phyloP scores from a whole-genome alignment of 768 basidiomycete genomes.

The Kockovaella imperatae region DNA sequence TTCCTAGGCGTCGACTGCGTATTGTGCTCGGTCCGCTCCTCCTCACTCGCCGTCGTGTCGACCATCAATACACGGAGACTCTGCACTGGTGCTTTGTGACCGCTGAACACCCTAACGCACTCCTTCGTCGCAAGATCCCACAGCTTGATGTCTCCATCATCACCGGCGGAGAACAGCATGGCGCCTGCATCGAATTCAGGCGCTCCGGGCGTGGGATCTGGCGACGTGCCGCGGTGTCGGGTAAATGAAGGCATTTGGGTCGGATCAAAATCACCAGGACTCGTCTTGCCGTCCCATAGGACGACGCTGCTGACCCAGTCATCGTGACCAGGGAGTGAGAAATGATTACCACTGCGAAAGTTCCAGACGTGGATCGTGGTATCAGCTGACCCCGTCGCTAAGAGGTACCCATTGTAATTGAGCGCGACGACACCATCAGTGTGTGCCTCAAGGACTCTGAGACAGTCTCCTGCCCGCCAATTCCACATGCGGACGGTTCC shows the following conservation, averaged over 20 bases:
- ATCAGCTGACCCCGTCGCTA: constrained; percentile 89
- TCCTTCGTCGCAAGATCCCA: constrained; percentile 81
- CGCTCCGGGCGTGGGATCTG: constrained; percentile 10
- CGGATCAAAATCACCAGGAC: constrained; percentile 43
- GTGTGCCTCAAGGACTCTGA: constrained; percentile 76
- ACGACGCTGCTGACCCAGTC: constrained; percentile 97
- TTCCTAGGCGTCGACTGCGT: constrained; percentile 1
- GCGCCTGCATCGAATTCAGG: constrained; percentile 56
- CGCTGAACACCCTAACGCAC: constrained; percentile 74
- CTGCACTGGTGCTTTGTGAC: constrained; percentile 93
- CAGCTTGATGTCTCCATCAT: constrained; percentile 84
- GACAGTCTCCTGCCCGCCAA: constrained; percentile 38
- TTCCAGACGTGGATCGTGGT: constrained; percentile 70
- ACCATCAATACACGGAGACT: constrained; percentile 70
- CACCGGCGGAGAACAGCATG: constrained; percentile 94
- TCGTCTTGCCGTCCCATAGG: constrained; percentile 65
- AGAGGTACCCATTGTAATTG: constrained; percentile 80
- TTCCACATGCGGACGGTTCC: constrained; percentile 75
- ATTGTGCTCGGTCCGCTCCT: constrained; percentile 14
- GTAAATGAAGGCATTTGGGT: constrained; percentile 24
- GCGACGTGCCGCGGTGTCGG: constrained; percentile 1
- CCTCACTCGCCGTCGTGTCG: constrained; percentile 44
- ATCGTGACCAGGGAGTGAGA: constrained; percentile 80
- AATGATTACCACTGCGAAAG: constrained; percentile 79
- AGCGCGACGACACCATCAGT: constrained; percentile 84